Percentiles rank a stretch among this genome's conserved stretches.
Conservation (phyloP, 2,329 filamentous ascomycete genomes). For the Epichloe sibirici region DNA sequence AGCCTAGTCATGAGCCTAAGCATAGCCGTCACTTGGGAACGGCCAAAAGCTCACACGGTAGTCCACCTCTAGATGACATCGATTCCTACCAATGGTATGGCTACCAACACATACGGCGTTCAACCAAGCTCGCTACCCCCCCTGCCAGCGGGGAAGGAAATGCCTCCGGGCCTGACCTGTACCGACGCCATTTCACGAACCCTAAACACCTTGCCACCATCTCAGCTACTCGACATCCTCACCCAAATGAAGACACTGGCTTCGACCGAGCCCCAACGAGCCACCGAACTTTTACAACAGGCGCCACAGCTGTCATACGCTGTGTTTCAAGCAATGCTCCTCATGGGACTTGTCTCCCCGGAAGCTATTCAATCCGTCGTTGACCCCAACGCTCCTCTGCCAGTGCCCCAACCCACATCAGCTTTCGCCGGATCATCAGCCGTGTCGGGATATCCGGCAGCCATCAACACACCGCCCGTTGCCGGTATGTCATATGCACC, state of each 20-base stretch:
- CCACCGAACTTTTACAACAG: slow-evolving; percentile 74
- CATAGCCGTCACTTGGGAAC: background rate
- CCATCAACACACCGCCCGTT: slow-evolving; percentile 37
- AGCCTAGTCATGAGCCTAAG: background rate
- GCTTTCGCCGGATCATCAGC: slow-evolving; percentile 22
- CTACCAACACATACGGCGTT: slow-evolving; percentile 19
- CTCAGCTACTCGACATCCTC: slow-evolving; percentile 86
- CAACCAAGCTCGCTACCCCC: slow-evolving; percentile 52
- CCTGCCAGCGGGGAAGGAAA: slow-evolving; percentile 72
- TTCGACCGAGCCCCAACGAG: slow-evolving; percentile 68
- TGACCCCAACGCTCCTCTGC: slow-evolving; percentile 40
- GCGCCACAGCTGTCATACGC: slow-evolving; percentile 90
- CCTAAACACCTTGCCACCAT: slow-evolving; percentile 70
- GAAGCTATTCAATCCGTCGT: slow-evolving; percentile 72
- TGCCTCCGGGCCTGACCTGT: slow-evolving; percentile 70
- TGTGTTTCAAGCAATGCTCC: slow-evolving; percentile 83
- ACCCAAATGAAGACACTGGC: slow-evolving; percentile 88
- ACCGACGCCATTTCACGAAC: slow-evolving; percentile 89
- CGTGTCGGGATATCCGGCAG: slow-evolving; percentile 24
- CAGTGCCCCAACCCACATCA: slow-evolving; percentile 17
- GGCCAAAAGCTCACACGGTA: background rate
- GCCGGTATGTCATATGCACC: slow-evolving; percentile 33
- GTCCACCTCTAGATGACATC: slow-evolving; percentile 8
- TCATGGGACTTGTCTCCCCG: slow-evolving; percentile 86
- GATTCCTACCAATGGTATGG: slow-evolving; percentile 21